Evolutionary conservation across 768 basidiomycete genomes (phyloP), one percentile per base, ranked within the genome.

Genomic region (Suillus tomentosus): DNA sequence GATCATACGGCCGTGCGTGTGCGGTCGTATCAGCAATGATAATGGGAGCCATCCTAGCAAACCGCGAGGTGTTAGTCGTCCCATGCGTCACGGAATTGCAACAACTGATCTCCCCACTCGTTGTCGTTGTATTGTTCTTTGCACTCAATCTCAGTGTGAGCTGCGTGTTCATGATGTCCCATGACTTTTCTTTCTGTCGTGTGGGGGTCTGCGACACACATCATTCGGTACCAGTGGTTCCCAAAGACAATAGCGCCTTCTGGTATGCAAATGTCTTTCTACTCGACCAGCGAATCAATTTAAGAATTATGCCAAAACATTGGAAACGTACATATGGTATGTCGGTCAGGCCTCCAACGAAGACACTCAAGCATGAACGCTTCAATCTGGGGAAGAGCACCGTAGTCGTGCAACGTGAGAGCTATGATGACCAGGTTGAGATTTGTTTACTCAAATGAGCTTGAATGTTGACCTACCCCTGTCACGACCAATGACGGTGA

Each of bases 301-400:
- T 10, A 14, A 9, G 14, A 34, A 34, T 24, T 9, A 40, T 13
- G 2, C 2, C 5, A n/a, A 8, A 45, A 4, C 11, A 22, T 9
- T 3, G 6, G 15, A n/a, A 55, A 74, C 74, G 66, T 62, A 87
- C 87, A 80, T 86, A 91, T 31, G 84, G 71, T 39, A 92, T 83
- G 61, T 91, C 88, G 62, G 82, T 83, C 1, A 84, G 80, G 79
- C 36, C 81, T 69, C 81, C 81, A 81, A 9, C 81, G 73, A 60
- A 76, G 77, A 34, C 72, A 71, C 24, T 24, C 82, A 13, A 78
- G 73, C 58, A 77, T 72, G 66, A 80, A 82, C 0, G 81, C 81
- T 9, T 74, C 71, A 3, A 81, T 71, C 55, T 79, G 77, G 15
- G 77, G 76, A 6, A 82, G 73, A 5, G 69, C n/a, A 37, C 73